Percentiles rank a stretch among this genome's conserved stretches.
These are phyloP conservation scores for Favolaschia claudopus DNA, from an alignment of 768 basidiomycete species.

Conservation along the genomic window DNA sequence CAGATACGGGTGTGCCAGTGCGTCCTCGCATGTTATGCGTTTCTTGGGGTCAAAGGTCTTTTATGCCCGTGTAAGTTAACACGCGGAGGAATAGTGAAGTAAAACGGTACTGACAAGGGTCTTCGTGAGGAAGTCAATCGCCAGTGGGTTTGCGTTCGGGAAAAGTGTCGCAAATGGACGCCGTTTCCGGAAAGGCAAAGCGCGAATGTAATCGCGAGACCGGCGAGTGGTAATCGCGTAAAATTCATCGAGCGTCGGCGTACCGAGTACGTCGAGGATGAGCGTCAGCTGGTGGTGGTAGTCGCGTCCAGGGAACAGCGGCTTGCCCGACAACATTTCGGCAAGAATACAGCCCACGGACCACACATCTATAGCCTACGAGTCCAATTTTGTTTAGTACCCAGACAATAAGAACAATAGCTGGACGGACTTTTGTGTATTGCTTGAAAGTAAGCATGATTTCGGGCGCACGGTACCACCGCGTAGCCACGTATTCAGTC, in stretches of 20 bases:
- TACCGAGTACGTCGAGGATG: slow-evolving; percentile 96
- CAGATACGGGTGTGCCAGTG: slow-evolving; percentile 93
- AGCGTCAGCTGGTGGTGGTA: slow-evolving; percentile 96
- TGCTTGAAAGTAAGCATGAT: slow-evolving; percentile 99
- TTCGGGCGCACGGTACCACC: slow-evolving; percentile 99
- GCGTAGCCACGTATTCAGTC: slow-evolving; percentile 97
- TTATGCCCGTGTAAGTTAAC: slow-evolving; percentile 11
- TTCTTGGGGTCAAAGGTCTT: slow-evolving; percentile 99
- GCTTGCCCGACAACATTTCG: slow-evolving; percentile 97
- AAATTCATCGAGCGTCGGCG: slow-evolving; percentile 96
- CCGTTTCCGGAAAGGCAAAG: slow-evolving; percentile 91
- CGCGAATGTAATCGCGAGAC: slow-evolving; percentile 94
- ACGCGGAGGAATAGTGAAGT: neutral
- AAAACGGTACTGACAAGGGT: slow-evolving; percentile 11
- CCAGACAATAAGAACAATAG: slow-evolving; percentile 18
- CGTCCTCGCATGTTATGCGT: slow-evolving; percentile 93
- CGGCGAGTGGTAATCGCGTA: slow-evolving; percentile 93
- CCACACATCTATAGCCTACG: slow-evolving; percentile 86
- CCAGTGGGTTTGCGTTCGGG: slow-evolving; percentile 88
- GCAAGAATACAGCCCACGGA: slow-evolving; percentile 89
- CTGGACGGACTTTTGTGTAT: slow-evolving; percentile 72
- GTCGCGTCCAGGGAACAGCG: slow-evolving; percentile 95
- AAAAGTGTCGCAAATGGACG: slow-evolving; percentile 85
- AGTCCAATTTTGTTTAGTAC: neutral
- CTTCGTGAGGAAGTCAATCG: slow-evolving; percentile 60